phyloP scores from a whole-genome alignment of 352 stramenopile species.

The Pythium folliculosum region DNA sequence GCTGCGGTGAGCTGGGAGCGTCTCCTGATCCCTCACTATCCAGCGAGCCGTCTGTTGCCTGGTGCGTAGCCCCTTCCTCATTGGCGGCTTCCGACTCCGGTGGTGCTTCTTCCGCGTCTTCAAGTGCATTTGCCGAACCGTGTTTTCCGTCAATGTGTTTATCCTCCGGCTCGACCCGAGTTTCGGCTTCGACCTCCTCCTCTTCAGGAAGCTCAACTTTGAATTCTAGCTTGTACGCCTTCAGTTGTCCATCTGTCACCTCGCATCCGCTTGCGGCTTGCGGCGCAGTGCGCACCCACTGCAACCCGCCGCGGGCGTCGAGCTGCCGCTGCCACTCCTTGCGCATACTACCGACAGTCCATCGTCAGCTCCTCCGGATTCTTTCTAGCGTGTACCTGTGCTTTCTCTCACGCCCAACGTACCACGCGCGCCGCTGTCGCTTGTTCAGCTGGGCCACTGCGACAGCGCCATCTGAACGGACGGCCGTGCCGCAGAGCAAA shows the following conservation, averaged over 20 bases:
- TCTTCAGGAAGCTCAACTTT: neutral
- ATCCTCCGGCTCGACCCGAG: too few relatives aligned
- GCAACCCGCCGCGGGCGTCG: neutral
- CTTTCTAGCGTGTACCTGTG: neutral
- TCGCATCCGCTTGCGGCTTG: neutral
- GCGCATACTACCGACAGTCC: conserved; percentile 3
- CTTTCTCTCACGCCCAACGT: neutral
- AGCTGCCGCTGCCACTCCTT: conserved; percentile 18
- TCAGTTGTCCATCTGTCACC: neutral
- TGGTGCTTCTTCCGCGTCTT: too few relatives aligned
- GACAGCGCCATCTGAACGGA: neutral
- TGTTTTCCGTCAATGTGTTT: too few relatives aligned
- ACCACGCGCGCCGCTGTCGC: conserved; percentile 13
- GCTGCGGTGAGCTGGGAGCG: neutral
- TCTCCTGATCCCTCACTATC: neutral
- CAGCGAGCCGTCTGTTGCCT: neutral
- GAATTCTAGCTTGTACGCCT: conserved; percentile 14
- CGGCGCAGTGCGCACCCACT: neutral
- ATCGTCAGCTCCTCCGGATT: neutral
- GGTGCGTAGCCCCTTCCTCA: neutral
- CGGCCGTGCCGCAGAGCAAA: conserved; percentile 9
- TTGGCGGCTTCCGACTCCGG: neutral
- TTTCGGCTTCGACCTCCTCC: neutral
- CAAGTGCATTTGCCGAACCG: too few relatives aligned
- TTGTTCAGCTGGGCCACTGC: neutral